A percentile compares a stretch with the other conserved stretches of the same genome.
These are phyloP conservation scores for Papiliotrema laurentii DNA, from an alignment of 1,284 basidiomycete genomes.

Conservation along the genomic window DNA sequence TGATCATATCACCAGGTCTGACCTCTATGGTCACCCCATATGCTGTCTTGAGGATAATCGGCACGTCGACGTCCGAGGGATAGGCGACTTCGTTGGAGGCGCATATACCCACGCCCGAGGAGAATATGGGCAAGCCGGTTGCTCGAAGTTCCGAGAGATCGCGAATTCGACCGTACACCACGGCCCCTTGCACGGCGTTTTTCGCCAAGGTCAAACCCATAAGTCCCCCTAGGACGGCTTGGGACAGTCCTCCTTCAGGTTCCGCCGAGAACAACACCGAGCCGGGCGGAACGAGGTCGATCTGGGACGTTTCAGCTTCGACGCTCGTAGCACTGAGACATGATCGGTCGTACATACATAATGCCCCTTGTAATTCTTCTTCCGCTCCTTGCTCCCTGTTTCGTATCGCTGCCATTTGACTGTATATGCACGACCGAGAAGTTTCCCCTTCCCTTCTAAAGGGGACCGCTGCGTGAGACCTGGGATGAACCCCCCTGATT, in stretches of 20 bases:
- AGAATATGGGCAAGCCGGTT: not conserved
- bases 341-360: not conserved
- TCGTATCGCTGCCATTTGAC: not conserved
- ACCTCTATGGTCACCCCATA: not conserved
- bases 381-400: too few relatives aligned
- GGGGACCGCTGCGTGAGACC: not conserved
- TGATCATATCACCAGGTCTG: not conserved
- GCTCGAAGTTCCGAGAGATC: not conserved
- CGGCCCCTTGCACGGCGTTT: not conserved
- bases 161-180: not conserved
- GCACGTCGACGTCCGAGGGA: not conserved
- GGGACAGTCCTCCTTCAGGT: not conserved
- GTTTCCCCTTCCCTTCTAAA: not conserved
- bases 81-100: not conserved
- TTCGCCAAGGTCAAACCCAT: not conserved
- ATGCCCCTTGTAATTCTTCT: constrained; percentile 3
- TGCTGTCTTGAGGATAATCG: not conserved
- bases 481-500: not conserved
- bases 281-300: not conserved
- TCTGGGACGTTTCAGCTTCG: not conserved
- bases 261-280: not conserved
- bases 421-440: constrained; percentile 2
- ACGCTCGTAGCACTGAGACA: not conserved
- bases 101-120: not conserved
- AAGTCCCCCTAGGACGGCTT: not conserved